Base-by-base conservation (phyloP, 495 filamentous ascomycete genomes). In the Friedmanniomyces endolithicus region DNA sequence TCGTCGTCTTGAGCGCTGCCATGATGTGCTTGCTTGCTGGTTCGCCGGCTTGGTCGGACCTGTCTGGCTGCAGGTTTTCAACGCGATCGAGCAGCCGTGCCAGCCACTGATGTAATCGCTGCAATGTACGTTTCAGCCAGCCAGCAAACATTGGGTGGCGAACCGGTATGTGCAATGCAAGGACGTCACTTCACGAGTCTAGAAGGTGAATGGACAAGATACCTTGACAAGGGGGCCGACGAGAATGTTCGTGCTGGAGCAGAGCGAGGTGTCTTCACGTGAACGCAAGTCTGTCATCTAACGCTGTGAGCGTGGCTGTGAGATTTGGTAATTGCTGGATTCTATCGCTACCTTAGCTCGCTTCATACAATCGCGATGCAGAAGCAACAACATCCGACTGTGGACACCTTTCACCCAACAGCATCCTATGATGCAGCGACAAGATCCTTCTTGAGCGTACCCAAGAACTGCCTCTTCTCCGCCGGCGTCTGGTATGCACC, bases 371-470 rank as follows among this genome's bases (percentile, higher is more conserved):
- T 31, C 9, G 27, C 27, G 27, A 31, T 31, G 39, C 19, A 4
- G 19, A n/a, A 41, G 19, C 39, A 41, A 41, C 14, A 41, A 41
- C 39, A 41, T 14, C 27, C 37, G 2, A 41, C 37, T 41, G 3
- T 14, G 6, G 12, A 31, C 37, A 14, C 12, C 37, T 6, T 41
- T 41, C 37, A 19, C 12, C 37, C 37, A 41, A 6, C 37, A 47
- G 19, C 48, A 35, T 6, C 22, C 78, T 85, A 90, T 68, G 82
- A 77, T 75, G 79, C 73, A 68, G 81, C 69, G 64, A 72, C 74
- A 60, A 96, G 76, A 68, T 97, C 90, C 87, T 97, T 97, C 88
- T 99, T 99, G 84, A 99, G 85, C 45, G 88, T 94, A 75, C 94
- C 94, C 74, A 95, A 65, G 79, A 83, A 88, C 66, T 81, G 75